phyloP scores from a whole-genome alignment of 2,329 filamentous ascomycete genomes.

The Penicillium palitans region DNA sequence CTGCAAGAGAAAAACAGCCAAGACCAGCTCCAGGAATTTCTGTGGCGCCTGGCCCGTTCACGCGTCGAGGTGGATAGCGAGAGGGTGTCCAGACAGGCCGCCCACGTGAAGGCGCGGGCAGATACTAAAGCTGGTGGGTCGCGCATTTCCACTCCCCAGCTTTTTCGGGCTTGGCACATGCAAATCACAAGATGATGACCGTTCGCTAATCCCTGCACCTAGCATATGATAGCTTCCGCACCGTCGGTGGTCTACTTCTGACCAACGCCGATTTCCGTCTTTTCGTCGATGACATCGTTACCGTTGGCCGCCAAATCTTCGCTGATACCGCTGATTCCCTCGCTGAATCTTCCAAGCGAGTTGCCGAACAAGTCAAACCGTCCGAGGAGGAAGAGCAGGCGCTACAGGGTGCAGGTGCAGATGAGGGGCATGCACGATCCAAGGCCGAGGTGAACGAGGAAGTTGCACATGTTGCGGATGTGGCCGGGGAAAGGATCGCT shows the following conservation, averaged over 20 bases:
- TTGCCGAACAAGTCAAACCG: conserved; percentile 71
- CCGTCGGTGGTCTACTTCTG: conserved; percentile 78
- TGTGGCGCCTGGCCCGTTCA: conserved; percentile 81
- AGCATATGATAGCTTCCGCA: conserved; percentile 81
- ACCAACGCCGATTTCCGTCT: conserved; percentile 88
- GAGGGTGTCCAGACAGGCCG: conserved; percentile 62
- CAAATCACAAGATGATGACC: background rate
- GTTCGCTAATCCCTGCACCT: conserved; percentile 17
- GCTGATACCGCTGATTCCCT: conserved; percentile 80
- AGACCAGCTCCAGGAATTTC: conserved; percentile 87
- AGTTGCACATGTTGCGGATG: conserved; percentile 53
- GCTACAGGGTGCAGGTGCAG: conserved; percentile 49
- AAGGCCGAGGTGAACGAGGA: conserved; percentile 63
- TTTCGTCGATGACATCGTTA: conserved; percentile 77
- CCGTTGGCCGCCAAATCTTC: conserved; percentile 80
- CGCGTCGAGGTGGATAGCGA: conserved; percentile 66
- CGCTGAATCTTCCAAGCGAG: conserved; percentile 71
- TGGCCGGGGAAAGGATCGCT: conserved; percentile 38
- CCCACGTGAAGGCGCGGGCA: conserved; percentile 64
- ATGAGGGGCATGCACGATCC: conserved; percentile 54
- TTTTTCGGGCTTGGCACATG: conserved; percentile 7
- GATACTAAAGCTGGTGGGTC: conserved; percentile 67
- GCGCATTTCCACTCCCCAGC: background rate
- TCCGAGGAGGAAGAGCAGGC: conserved; percentile 60
- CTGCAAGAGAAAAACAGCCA: conserved; percentile 76